phyloP scores from a whole-genome alignment of 108 stramenopile species.

The Skeletonema potamos region DNA sequence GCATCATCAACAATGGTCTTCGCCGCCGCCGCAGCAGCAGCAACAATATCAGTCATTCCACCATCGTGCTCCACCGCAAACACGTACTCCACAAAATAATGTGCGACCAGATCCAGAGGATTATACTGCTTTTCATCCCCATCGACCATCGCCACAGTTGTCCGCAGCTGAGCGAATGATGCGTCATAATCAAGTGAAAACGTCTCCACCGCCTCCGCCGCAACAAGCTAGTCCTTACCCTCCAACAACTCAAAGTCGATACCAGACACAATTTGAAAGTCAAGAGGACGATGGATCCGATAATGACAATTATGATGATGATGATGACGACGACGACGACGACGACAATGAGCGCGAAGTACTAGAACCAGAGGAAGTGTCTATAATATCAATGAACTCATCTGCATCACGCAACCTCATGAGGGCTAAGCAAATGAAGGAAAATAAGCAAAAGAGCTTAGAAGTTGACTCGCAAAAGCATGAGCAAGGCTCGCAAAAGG shows the following conservation, averaged over 20 bases:
- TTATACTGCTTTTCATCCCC: not conserved
- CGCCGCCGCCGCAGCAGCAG: not conserved
- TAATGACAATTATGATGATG: not conserved
- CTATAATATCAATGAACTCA: slow-evolving; percentile 29
- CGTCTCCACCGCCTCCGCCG: not conserved
- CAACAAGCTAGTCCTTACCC: not conserved
- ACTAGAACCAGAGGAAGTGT: slow-evolving; percentile 34
- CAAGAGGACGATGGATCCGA: not conserved
- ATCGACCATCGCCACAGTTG: not conserved
- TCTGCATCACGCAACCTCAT: slow-evolving; percentile 1
- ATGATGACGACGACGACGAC: not conserved
- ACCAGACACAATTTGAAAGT: not conserved
- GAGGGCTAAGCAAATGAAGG: not conserved
- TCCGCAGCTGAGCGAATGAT: not conserved
- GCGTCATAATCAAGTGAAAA: not conserved
- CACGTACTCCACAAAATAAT: not conserved
- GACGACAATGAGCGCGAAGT: not conserved
- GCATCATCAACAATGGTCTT: not conserved
- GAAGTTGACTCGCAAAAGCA: not conserved
- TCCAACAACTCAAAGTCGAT: not conserved
- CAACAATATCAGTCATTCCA: not conserved
- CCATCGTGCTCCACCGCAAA: not conserved
- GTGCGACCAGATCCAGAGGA: not conserved
- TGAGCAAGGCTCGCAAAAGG: not conserved
- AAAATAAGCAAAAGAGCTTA: not conserved